Conservation (phyloP, 306 rosid genomes). For the Fragaria iinumae region DNA sequence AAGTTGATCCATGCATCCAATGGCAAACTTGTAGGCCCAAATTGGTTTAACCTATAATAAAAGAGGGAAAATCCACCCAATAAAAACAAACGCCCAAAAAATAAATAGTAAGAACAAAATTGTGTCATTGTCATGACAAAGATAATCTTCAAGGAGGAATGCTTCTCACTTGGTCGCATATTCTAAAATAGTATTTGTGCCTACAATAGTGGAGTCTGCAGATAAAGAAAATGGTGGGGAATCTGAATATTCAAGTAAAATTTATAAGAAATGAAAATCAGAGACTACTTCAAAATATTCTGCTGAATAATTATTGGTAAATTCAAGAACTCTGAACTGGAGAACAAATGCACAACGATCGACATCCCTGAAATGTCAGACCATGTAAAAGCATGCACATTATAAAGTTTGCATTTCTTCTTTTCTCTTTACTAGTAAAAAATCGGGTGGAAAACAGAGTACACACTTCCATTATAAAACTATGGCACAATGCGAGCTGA, state of each 20-base stretch:
- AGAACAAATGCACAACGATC: background rate
- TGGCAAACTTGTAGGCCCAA: background rate
- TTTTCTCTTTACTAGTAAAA: background rate
- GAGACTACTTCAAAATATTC: background rate
- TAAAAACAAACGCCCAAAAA: background rate
- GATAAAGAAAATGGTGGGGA: background rate
- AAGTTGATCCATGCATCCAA: too few species aligned
- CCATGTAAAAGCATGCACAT: background rate
- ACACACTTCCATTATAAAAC: too few species aligned
- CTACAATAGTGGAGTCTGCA: background rate
- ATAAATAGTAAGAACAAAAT: background rate
- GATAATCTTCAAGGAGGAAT: too few species aligned
- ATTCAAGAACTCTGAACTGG: background rate
- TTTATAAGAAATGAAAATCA: background rate
- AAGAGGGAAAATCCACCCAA: too few species aligned
- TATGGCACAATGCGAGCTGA: too few species aligned
- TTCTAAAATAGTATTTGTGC: background rate
- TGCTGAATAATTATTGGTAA: background rate
- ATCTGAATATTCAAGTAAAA: background rate
- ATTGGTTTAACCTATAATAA: background rate
- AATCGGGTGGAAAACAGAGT: too few species aligned
- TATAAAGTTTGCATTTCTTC: background rate
- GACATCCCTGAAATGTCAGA: conserved; percentile 3
- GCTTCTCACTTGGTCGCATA: background rate
- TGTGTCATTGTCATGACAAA: background rate